Evolutionary conservation across 805 yeast genomes (phyloP), one percentile per base, ranked within the genome.

Genomic region (Debaryomyces hansenii): DNA sequence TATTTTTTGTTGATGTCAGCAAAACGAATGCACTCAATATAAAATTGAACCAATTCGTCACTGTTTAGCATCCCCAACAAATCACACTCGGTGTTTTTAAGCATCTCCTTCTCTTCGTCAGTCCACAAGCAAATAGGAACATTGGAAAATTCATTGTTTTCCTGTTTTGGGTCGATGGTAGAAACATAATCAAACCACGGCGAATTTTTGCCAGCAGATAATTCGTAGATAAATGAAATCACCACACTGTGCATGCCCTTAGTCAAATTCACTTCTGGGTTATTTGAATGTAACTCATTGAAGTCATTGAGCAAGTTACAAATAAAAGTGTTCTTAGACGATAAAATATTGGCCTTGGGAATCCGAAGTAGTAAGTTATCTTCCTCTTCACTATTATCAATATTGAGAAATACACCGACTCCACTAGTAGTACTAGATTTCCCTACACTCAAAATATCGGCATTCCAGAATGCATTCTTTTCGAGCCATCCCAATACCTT

Each of bases 171-270:
- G 45, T 72, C 68, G 21, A 89, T 77, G 15, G 85, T 72, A 21
- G 70, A 63, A 38, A 91, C 69, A 60, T 85, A 92, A 3, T 69
- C 72, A 49, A 49, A 72, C 97, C 97, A 92, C 4, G 96, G 97
- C n/a, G 95, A 85, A 4, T 62, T 54, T n/a, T 72, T 67, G 2
- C 80, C 80, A 39, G 76, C 67, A 3, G 79, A 67, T 45, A 73
- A 63, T 60, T 92, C 98, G 58, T 87, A 90, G 21, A 90, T 70
- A 48, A 83, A 86, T 0, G 91, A 80, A 6, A 88, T 52, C 5
- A 85, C 80, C 42, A 91, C 68, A 0, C 83, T 86, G 36, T 80
- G 74, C 67, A 87, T 79, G 0, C 95, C 94, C 2, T 40, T 32
- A 3, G 60, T 41, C 18, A 71, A 50, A 33, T 73, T 77, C 4